Base-by-base conservation (phyloP, 2,329 filamentous ascomycete genomes). In the Colletotrichum chrysophilum region DNA sequence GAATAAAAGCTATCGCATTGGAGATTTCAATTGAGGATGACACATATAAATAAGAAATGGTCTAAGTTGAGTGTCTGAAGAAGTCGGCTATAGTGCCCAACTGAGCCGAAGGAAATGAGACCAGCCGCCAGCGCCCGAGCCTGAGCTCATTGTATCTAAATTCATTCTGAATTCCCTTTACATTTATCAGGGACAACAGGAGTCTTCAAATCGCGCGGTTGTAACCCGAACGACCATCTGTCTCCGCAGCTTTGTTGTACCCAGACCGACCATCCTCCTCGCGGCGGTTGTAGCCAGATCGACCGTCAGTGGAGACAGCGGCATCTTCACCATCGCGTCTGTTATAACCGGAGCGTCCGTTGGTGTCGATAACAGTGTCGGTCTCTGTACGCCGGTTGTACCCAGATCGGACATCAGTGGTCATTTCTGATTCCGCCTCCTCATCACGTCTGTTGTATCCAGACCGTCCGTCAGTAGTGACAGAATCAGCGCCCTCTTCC, bases 221-320 rank as follows among this genome's bases (percentile, higher is more conserved):
- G 7, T 64, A 43, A 6, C 32, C 61, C 7, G 61, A 64, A 64
- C 61, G 61, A 0, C 28, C 28, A 10, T 61, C 55, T 26, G 55
- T 58, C 21, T 36, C 60, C 13, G 32, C 32, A 36, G 21, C 30
- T 0, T 24, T 64, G 60, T 38, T 64, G n/a, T 64, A 64, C 4
- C 60, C 32, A 38, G 60, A 64, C 4, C 60, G 30, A 5, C 60
- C 60, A 0, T 36, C 60, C n/a, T 21, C 32, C n/a, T 38, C 32
- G 13, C 60, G 60, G 16, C 60, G 60, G 32, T 64, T 38, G 32
- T 64, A 64, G 7, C 60, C 60, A 64, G 60, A 64, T 13, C 60
- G 60, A 21, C 60, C 60, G 14, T 64, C 32, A n/a, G 60, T 38
- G 7, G 30, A 7, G n/a, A 34, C 60, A 32, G 13, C 18, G 10